phyloP scores from a whole-genome alignment of 78 protist species.

The Dictyostelium firmibasis region DNA sequence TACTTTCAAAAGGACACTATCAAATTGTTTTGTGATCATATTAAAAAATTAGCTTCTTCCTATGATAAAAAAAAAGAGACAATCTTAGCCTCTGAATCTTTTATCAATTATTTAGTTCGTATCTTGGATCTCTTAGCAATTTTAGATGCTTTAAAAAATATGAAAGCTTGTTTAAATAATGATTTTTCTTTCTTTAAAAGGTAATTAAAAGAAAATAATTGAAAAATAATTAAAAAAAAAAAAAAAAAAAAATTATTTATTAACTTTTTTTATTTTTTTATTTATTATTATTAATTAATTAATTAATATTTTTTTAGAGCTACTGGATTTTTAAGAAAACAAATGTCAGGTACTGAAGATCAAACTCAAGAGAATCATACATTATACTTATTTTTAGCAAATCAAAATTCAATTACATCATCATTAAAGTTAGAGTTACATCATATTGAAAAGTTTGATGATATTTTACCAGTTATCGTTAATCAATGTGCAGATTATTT shows the following conservation, averaged over 20 bases:
- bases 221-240: background rate
- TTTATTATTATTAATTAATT: too few relatives aligned
- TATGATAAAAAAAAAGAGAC: constrained; percentile 72
- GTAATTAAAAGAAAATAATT: constrained; percentile 1
- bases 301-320: constrained; percentile 69
- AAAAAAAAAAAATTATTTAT: background rate
- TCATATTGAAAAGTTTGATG: constrained; percentile 60
- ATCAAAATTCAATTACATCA: constrained; percentile 77
- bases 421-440: constrained; percentile 55
- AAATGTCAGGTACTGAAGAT: constrained; percentile 74
- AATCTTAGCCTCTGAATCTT: constrained; percentile 59
- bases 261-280: constrained; percentile 14
- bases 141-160: constrained; percentile 91
- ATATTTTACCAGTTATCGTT: constrained; percentile 49
- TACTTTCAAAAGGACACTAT: constrained; percentile 61
- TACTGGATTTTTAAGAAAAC: constrained; percentile 65
- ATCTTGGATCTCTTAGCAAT: constrained; percentile 80
- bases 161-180: constrained; percentile 93
- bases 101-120: constrained; percentile 24
- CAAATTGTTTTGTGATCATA: constrained; percentile 27
- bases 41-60: constrained; percentile 52
- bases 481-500: constrained; percentile 33
- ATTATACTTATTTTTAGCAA: constrained; percentile 86
- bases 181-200: constrained; percentile 92
- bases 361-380: constrained; percentile 85